phyloP scores from a whole-genome alignment of 2,329 filamentous ascomycete genomes.

The Pyrenochaeta sp. region DNA sequence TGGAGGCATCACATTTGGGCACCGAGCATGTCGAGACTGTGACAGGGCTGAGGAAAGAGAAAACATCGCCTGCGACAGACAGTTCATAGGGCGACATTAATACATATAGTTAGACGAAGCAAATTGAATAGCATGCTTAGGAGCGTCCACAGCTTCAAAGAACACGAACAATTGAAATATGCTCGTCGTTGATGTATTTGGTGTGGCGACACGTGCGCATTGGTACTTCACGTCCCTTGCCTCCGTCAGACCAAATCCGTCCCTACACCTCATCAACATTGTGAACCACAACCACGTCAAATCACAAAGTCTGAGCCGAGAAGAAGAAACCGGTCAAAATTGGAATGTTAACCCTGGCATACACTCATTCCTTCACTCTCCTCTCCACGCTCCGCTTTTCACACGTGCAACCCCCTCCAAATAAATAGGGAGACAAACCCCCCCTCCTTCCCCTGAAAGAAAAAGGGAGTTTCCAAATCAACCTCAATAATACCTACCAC shows the following conservation, averaged over 20 bases:
- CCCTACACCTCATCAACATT: too few relatives aligned
- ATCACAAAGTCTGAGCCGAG: too few relatives aligned
- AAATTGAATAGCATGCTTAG: neutral
- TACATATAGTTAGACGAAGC: neutral
- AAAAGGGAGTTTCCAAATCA: neutral
- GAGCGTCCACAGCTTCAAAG: neutral
- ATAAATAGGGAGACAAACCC: too few relatives aligned
- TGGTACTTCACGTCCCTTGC: too few relatives aligned
- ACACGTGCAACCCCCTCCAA: neutral
- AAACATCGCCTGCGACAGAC: constrained; percentile 1
- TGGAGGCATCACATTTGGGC: constrained; percentile 49
- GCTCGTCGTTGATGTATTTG: too few relatives aligned
- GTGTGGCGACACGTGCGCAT: too few relatives aligned
- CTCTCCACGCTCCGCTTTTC: neutral
- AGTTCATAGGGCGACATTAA: neutral
- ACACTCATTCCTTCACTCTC: neutral
- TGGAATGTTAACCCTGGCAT: too few relatives aligned
- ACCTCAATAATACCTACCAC: neutral
- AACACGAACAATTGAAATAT: too few relatives aligned
- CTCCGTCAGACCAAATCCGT: too few relatives aligned
- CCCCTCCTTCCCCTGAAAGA: neutral
- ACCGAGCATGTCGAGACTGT: constrained; percentile 56
- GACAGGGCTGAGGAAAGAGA: constrained; percentile 51
- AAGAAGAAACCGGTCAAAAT: neutral
- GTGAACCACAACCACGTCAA: too few relatives aligned